These are phyloP conservation scores for Didymosphaeria variabile DNA, from an alignment of 2,329 filamentous ascomycete genomes.

Conservation along the genomic window DNA sequence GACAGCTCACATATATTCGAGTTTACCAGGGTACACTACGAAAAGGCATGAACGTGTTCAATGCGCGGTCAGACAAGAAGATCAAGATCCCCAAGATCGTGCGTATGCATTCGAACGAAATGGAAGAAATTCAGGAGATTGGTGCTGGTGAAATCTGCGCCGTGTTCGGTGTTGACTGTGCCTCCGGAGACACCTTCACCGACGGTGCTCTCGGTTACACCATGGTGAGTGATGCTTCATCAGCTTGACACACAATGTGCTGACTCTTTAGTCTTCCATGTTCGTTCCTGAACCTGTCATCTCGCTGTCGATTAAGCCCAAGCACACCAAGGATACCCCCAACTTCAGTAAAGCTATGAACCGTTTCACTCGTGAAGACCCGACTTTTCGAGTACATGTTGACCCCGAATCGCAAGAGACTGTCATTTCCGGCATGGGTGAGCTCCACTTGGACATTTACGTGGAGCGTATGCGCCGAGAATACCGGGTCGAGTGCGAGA, in stretches of 20 bases:
- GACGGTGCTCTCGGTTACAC: slow-evolving; percentile 91
- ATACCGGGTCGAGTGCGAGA: slow-evolving; percentile 94
- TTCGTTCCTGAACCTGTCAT: slow-evolving; percentile 98
- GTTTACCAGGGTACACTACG: slow-evolving; percentile 93
- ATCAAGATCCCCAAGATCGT: slow-evolving; percentile 97
- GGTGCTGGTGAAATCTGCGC: slow-evolving; percentile 98
- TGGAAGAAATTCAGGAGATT: slow-evolving; percentile 95
- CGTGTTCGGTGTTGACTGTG: slow-evolving; percentile 97
- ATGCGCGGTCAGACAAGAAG: slow-evolving; percentile 93
- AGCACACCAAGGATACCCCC: slow-evolving; percentile 87
- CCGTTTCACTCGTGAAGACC: slow-evolving; percentile 97
- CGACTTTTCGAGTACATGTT: slow-evolving; percentile 94
- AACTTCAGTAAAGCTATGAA: slow-evolving; percentile 99
- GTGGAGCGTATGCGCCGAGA: slow-evolving; percentile 96
- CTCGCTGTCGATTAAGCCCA: slow-evolving; percentile 95
- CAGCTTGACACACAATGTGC: slow-evolving; percentile 13
- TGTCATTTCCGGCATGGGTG: slow-evolving; percentile 98
- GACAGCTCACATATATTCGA: slow-evolving; percentile 96
- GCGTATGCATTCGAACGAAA: slow-evolving; percentile 99
- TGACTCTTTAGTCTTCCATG: slow-evolving; percentile 75
- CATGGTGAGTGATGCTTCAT: slow-evolving; percentile 64
- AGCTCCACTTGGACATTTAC: slow-evolving; percentile 96
- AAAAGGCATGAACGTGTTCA: slow-evolving; percentile 92
- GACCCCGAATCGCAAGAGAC: slow-evolving; percentile 94
- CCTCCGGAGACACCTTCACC: slow-evolving; percentile 97